Evolutionary conservation across 139 green algal species (phyloP).

Genomic region (Monoraphidium neglectum): DNA sequence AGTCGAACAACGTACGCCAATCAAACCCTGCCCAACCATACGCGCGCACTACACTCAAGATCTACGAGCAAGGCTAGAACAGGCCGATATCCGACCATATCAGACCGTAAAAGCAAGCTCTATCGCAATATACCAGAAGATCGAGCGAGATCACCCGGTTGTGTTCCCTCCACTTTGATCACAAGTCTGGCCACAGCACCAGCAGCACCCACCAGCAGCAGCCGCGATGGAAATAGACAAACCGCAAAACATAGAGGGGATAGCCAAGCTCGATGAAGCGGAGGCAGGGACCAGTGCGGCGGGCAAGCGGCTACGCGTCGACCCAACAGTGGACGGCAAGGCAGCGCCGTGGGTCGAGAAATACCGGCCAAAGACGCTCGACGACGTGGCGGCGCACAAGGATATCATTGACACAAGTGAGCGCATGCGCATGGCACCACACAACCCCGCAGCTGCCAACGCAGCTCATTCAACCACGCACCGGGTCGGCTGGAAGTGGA

Average conservation of each 20-base stretch:
- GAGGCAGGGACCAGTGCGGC: neutral
- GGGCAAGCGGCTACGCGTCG: neutral
- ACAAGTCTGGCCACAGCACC: no score
- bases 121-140: no score
- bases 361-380: slow-evolving; percentile 89
- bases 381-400: slow-evolving; percentile 94
- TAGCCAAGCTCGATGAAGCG: neutral
- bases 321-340: neutral
- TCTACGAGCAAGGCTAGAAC: neutral
- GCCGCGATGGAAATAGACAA: neutral
- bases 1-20: no score
- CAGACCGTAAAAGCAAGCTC: no score
- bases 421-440: slow-evolving; percentile 10
- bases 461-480: no score
- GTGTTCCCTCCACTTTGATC: no score
- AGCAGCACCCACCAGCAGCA: neutral
- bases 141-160: no score
- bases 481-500: no score
- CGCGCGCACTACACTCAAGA: no score
- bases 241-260: neutral
- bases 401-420: slow-evolving; percentile 98
- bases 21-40: no score
- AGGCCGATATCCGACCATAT: no score
- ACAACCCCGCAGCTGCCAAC: no score
- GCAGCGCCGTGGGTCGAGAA: slow-evolving; percentile 93